phyloP scores from a whole-genome alignment of 345 rosid genomes.

The Salix suchowensis region DNA sequence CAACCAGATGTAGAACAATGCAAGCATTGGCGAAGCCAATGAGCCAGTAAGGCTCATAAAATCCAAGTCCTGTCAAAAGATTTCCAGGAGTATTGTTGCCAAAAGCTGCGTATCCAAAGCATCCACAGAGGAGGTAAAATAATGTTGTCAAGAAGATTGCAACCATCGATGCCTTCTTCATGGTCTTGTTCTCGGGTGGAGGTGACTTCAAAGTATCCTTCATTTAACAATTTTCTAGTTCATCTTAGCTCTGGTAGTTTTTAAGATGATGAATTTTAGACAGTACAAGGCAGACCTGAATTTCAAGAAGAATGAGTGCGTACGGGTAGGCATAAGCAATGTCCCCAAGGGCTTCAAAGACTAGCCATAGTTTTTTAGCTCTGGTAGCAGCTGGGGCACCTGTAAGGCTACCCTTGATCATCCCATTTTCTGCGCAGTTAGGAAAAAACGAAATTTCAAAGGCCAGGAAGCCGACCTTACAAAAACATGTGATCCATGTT shows the following conservation, averaged over 20 bases:
- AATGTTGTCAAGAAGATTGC: conserved; percentile 5
- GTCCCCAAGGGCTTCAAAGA: conserved; percentile 31
- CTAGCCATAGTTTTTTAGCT: conserved; percentile 14
- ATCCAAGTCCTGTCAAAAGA: conserved; percentile 10
- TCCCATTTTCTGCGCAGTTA: conserved; percentile 29
- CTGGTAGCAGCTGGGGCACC: conserved; percentile 22
- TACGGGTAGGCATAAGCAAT: conserved; percentile 34
- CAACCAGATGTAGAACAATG: conserved; percentile 2
- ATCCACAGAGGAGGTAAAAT: conserved; percentile 12
- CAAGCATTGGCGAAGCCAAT: conserved; percentile 4
- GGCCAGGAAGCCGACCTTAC: not conserved
- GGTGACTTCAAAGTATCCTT: conserved; percentile 38
- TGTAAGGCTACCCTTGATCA: conserved; percentile 27
- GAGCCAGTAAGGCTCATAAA: conserved; percentile 5
- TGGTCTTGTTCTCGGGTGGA: conserved; percentile 18
- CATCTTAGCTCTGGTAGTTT: not conserved
- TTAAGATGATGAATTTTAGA: not conserved
- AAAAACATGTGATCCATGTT: no score
- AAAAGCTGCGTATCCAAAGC: conserved; percentile 16
- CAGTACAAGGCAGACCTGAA: conserved; percentile 25
- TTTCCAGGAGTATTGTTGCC: conserved; percentile 4
- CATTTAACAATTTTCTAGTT: not conserved
- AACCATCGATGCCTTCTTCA: conserved; percentile 13
- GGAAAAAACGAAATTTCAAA: not conserved
- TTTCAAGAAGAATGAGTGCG: conserved; percentile 27